Base-by-base conservation (phyloP, 1,284 basidiomycete species). In the Papiliotrema nemorosa region DNA sequence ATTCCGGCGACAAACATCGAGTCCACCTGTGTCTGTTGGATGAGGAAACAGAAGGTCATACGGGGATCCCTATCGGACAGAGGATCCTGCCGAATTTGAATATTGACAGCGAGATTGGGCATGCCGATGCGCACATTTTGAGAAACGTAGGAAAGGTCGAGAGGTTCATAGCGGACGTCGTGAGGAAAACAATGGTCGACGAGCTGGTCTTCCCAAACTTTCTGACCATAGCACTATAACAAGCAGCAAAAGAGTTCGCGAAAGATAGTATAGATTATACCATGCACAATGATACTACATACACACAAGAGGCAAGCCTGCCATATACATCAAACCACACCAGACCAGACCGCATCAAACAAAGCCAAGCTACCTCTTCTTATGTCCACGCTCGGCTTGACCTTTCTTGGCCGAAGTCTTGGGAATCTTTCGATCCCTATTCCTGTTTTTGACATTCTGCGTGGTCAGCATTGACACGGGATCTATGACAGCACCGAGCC, bases 101-200 rank as follows among this genome's bases (percentile, higher is more conserved):
- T 60, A 92, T 99, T 67, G 94, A 99, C 74, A 90, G 87, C 67
- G 90, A 96, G 76, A 94, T 99, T 46, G 96, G 96, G 1, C 90
- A 97, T 77, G 79, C 86, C 25, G 92, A 97, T 69, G 96, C 93
- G 60, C 93, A 97, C 76, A 89, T 96, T 2, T 72, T 99, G 60
- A 88, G 91, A 70, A 98, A 99, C 61, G 96, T 98, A 18, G 92
- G 90, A 3, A 86, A 96, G 58, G 90, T 99, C 29, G 96, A 98
- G 75, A 80, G 87, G 50, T 98, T 98, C 72, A 88, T 97, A 45
- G 86, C 91, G 69, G 92, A 98, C 63, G 86, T 96, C 37, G 86
- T 97, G 52, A 81, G 96, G 50, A 96, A 91, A 73, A 92, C 90
- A 2, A 78, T 99, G 48, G 91, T 96, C 67, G 89, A 93, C 64